Base-by-base conservation (phyloP, 176 grass and related monocot species). In the Bothriochloa decipiens region DNA sequence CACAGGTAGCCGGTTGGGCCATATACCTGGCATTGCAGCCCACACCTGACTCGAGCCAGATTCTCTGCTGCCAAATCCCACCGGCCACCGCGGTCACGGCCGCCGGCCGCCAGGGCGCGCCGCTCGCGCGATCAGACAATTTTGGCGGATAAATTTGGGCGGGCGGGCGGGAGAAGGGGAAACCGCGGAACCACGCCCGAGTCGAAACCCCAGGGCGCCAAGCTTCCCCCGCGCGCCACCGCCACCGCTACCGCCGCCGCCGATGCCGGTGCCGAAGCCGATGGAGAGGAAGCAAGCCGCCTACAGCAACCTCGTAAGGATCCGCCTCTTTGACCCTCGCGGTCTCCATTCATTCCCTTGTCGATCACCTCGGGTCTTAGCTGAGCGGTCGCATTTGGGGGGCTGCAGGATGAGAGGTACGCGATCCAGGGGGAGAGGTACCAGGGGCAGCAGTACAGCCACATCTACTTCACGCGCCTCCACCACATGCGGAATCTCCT, bases 401-500 rank as follows among this genome's bases (percentile, higher is more conserved):
- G 11, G 16, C 79, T 65, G 77, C 90, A 99, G 96, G 93, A 99
- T 58, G 93, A 92, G 83, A 79, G 93, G 87, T 99, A 89, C 72
- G 91, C 41, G 67, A 89, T 99, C 77, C 96, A 90, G 35, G 86
- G 87, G 43, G 96, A 99, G 96, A 87, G 46, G 93, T 99, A 99
- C 79, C 89, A 90, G 75, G 96, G 93, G 20, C 96, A 99, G 89
- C 93, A 96, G 81, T 99, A 94, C 85, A 96, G 93, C 83, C 96
- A 99, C 27, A 96, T 99, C 83, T 99, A 99, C 91, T 99, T 84
- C 87, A 95, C 87, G 82, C 89, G 96, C 2, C 93, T 99, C 70
- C 96, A 94, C 77, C 81, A 91, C 81, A 94, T 92, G 88, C 91
- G 96, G 77, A 92, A 63, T 86, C 65, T 87, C 65, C 88, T 99